Conservation (phyloP, 2,329 filamentous ascomycete species). For the Ophiocordyceps australis region DNA sequence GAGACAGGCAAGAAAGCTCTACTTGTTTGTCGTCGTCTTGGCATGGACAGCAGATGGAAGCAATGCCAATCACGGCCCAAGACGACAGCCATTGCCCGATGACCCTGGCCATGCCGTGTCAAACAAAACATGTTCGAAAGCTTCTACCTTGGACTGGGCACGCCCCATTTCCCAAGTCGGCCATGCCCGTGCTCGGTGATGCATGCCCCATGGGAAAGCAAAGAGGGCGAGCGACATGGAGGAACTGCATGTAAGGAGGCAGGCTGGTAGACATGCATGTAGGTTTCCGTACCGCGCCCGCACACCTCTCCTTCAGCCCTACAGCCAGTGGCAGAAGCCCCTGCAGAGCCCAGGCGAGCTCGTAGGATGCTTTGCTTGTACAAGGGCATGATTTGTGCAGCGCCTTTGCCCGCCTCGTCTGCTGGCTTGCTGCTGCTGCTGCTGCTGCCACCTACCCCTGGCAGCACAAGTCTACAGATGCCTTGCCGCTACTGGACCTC, state of each 20-base stretch:
- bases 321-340: constrained; percentile 1
- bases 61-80: too few species aligned
- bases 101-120: too few species aligned
- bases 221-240: background rate
- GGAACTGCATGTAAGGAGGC: too few species aligned
- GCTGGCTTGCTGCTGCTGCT: background rate
- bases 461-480: background rate
- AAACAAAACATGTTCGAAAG: too few species aligned
- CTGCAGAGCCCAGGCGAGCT: background rate
- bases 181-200: background rate
- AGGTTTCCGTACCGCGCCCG: background rate
- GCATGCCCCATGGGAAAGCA: background rate
- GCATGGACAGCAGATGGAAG: too few species aligned
- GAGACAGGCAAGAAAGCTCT: too few species aligned
- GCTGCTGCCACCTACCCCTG: background rate
- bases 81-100: too few species aligned
- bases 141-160: background rate
- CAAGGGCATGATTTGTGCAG: background rate
- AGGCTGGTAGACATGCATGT: background rate
- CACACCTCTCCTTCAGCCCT: constrained; percentile 5
- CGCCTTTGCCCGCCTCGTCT: background rate
- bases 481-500: constrained; percentile 1
- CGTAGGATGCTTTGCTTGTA: background rate
- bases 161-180: background rate
- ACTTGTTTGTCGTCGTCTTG: too few species aligned